Evolutionary conservation across 169 alveolate species (phyloP).

Genomic region (Cryptosporidium baileyi): DNA sequence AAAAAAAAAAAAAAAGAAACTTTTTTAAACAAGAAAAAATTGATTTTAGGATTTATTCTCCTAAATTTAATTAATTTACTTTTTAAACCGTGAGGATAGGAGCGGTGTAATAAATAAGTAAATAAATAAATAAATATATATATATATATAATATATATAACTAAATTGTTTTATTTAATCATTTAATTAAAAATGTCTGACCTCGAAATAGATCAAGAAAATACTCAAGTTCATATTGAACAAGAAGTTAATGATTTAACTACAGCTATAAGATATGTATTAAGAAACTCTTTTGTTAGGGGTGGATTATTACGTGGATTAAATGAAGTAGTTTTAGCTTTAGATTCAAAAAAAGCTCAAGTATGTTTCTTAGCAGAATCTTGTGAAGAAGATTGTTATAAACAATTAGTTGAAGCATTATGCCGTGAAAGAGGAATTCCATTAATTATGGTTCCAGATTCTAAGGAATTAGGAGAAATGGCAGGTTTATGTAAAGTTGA

Average conservation of each 20-base stretch:
- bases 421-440: conserved; percentile 91
- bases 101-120: conserved; percentile 57
- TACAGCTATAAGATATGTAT: conserved; percentile 80
- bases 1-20: too few species aligned
- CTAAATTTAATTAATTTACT: too few species aligned
- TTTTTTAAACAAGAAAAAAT: too few species aligned
- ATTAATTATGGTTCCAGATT: conserved; percentile 89
- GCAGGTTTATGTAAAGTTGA: conserved; percentile 95
- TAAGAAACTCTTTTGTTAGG: conserved; percentile 86
- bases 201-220: conserved; percentile 65
- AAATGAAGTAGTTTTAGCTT: conserved; percentile 92
- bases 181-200: conserved; percentile 26
- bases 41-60: too few species aligned
- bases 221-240: conserved; percentile 61
- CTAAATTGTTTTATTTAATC: too few species aligned
- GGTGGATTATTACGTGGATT: conserved; percentile 94
- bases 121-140: too few species aligned
- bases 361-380: conserved; percentile 92
- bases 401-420: conserved; percentile 89
- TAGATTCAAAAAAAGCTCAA: conserved; percentile 92
- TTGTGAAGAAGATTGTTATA: conserved; percentile 93
- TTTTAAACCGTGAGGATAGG: conserved; percentile 70
- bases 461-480: conserved; percentile 95
- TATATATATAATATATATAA: too few species aligned
- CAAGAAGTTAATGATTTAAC: conserved; percentile 75